Evolutionary conservation across 2,329 filamentous ascomycete species (phyloP), one percentile per base, ranked within the genome.

Genomic region (Aspergillus ustus): DNA sequence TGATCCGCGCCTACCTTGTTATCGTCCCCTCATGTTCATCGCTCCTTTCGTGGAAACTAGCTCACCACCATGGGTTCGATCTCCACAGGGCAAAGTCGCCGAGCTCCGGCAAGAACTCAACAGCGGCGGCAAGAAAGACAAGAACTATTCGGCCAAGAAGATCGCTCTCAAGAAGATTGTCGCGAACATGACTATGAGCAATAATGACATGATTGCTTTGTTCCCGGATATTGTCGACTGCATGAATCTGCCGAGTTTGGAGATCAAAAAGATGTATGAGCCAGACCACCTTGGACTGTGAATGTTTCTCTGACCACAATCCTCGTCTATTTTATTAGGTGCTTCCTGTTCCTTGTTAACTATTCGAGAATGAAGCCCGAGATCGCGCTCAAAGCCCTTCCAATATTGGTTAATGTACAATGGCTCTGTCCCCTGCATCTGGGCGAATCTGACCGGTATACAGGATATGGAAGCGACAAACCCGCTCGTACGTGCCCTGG

Each of bases 151-250:
- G 49, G 88, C 88, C 68, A 99, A 98, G 85, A 98, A 98, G 86
- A 96, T 97, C 74, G 93, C 95, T 11, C 85, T 99, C 66, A 99
- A 99, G 86, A 97, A 97, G 85, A 98, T 99, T 70, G 95, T 99
- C 71, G 95, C 95, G 76, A 99, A 99, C 77, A 99, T 99, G 95
- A 99, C 95, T 67, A 99, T 99, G 95, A 98, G 94, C 86, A 99
- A 99, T 81, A 99, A 98, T 75, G 95, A 99, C 78, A 99, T 99
- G 95, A 91, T 98, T 59, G 93, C 92, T 44, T 83, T 99, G 56
- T 99, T 99, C 71, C 93, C 94, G 19, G 95, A 99, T 75, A 91
- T 99, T 63, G 91, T 99, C 70, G 89, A 84, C 65, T 98, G 94
- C 83, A 99, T 99, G 95, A 88, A 91, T 70, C 91, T 99, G 65